A percentile compares a stretch with the other conserved stretches of the same genome.
Evolutionary conservation across 1,284 basidiomycete species (phyloP).

Genomic region (Ceratobasidium theobromae): DNA sequence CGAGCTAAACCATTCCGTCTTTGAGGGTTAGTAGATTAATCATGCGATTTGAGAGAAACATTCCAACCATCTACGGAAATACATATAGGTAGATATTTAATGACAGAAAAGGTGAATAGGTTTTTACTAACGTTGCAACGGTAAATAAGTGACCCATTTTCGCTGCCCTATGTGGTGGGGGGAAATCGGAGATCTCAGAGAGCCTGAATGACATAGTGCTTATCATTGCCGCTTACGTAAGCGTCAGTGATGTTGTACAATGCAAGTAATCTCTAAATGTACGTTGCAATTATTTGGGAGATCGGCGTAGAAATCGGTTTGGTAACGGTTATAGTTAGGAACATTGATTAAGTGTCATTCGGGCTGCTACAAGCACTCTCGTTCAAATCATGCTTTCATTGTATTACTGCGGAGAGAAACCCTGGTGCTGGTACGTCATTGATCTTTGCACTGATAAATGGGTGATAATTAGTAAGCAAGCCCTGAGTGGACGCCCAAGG

Average conservation of each 20-base stretch:
- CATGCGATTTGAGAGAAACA: constrained; percentile 20
- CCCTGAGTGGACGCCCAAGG: neutral
- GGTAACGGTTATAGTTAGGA: too few relatives aligned
- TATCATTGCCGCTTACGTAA: too few relatives aligned
- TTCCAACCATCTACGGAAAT: constrained; percentile 8
- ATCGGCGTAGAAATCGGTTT: too few relatives aligned
- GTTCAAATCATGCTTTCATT: constrained; percentile 15
- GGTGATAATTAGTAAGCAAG: too few relatives aligned
- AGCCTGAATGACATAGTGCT: too few relatives aligned
- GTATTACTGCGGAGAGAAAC: too few relatives aligned
- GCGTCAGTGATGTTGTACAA: too few relatives aligned
- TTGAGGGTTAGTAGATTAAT: constrained; percentile 49
- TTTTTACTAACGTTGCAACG: constrained; percentile 63
- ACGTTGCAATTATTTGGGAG: too few relatives aligned
- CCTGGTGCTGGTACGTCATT: too few relatives aligned
- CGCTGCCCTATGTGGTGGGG: neutral
- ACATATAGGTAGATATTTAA: constrained; percentile 28
- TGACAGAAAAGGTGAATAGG: neutral
- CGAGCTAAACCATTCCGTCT: constrained; percentile 55
- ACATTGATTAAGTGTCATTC: neutral
- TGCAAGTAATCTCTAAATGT: too few relatives aligned
- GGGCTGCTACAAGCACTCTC: neutral
- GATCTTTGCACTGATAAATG: too few relatives aligned
- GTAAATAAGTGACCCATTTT: constrained; percentile 80
- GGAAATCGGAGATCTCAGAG: too few relatives aligned